A percentile compares a stretch with the other conserved stretches of the same genome.
Evolutionary conservation across 345 rosid genomes (phyloP).

Genomic region (Euclidium syriacum): DNA sequence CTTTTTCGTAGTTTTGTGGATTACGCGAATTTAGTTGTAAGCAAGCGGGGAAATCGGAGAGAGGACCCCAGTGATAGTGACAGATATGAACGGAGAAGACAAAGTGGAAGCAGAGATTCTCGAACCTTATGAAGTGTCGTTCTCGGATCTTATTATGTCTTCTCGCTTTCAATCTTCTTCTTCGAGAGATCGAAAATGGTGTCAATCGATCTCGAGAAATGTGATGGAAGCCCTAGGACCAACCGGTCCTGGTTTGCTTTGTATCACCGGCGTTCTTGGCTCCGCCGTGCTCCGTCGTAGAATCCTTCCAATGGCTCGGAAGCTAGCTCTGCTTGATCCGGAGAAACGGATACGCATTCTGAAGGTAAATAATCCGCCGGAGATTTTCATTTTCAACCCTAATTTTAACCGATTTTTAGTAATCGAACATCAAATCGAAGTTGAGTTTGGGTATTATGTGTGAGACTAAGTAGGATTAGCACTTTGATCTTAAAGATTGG

Average conservation of each 20-base stretch:
- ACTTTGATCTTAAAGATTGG: not conserved
- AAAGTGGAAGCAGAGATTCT: constrained; percentile 44
- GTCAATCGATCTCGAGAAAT: constrained; percentile 30
- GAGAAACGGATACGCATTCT: constrained; percentile 52
- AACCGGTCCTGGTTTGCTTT: constrained; percentile 65
- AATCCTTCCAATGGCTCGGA: constrained; percentile 63
- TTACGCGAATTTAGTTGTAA: not conserved
- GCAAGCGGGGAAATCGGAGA: not conserved
- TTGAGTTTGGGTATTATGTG: not conserved
- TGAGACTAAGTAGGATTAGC: not conserved
- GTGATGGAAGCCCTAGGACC: constrained; percentile 74
- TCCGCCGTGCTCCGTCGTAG: constrained; percentile 51
- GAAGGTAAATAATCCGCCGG: constrained; percentile 42
- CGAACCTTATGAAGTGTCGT: constrained; percentile 45
- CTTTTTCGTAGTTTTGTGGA: not conserved
- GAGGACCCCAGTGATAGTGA: not conserved
- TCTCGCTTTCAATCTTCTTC: constrained; percentile 19
- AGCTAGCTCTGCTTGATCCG: constrained; percentile 58
- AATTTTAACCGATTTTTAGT: not conserved
- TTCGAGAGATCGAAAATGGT: constrained; percentile 29
- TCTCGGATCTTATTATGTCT: constrained; percentile 47
- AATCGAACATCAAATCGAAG: no score
- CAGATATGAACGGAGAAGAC: not conserved
- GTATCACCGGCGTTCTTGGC: constrained; percentile 52
- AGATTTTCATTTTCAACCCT: not conserved